Evolutionary conservation across 345 rosid species (phyloP).

Genomic region (Mercurialis annua): DNA sequence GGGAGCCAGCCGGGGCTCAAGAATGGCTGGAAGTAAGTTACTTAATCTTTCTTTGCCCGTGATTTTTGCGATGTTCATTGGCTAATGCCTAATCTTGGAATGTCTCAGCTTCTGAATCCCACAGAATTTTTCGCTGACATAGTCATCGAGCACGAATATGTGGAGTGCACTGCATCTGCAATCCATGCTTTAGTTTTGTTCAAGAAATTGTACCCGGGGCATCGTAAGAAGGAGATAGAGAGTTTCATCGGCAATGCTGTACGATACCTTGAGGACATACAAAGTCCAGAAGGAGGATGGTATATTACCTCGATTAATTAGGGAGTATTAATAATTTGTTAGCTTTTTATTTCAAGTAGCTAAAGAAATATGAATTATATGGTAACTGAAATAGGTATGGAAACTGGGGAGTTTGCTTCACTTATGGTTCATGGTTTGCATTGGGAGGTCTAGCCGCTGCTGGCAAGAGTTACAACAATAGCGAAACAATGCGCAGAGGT

Average conservation of each 20-base stretch:
- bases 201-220: constrained; percentile 42
- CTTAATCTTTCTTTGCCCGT: background rate
- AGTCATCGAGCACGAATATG: constrained; percentile 35
- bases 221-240: constrained; percentile 47
- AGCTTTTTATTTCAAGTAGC: background rate
- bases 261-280: constrained; percentile 34
- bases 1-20: constrained; percentile 46
- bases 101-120: constrained; percentile 45
- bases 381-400: constrained; percentile 36
- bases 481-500: constrained; percentile 34
- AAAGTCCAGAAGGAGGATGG: constrained; percentile 59
- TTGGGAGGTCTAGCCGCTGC: constrained; percentile 47
- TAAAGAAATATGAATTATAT: background rate
- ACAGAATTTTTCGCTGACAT: constrained; percentile 38
- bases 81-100: too few species aligned
- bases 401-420: constrained; percentile 56
- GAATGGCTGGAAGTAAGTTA: constrained; percentile 34
- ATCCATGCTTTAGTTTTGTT: constrained; percentile 36
- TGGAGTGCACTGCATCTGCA: constrained; percentile 55
- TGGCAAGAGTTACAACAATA: constrained; percentile 41
- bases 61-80: background rate
- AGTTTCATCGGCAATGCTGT: constrained; percentile 38
- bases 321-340: background rate
- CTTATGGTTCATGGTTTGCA: constrained; percentile 46
- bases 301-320: background rate